These are phyloP conservation scores for Rugonectria rugulosa DNA, from an alignment of 2,329 filamentous ascomycete genomes.

Conservation along the genomic window DNA sequence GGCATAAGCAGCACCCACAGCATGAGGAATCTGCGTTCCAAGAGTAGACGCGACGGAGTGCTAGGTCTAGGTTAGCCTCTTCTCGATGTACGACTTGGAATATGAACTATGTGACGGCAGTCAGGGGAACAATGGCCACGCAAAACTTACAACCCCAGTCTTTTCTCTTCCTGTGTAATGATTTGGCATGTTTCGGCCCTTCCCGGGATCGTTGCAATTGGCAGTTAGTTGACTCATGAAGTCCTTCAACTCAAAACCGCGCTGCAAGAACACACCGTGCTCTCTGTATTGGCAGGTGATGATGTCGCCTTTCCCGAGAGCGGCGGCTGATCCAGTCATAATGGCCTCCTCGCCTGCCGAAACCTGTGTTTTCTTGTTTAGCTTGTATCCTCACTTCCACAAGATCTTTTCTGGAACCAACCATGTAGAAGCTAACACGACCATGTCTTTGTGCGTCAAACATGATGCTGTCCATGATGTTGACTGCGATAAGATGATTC, in stretches of 20 bases:
- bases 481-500: slow-evolving; percentile 41
- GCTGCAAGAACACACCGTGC: slow-evolving; percentile 82
- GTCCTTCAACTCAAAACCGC: slow-evolving; percentile 81
- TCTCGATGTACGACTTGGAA: background rate
- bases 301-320: slow-evolving; percentile 76
- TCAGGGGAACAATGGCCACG: too few species aligned
- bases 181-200: slow-evolving; percentile 89
- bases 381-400: background rate
- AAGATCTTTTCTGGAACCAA: slow-evolving; percentile 53
- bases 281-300: slow-evolving; percentile 91
- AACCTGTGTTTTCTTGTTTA: slow-evolving; percentile 1
- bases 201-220: slow-evolving; percentile 77
- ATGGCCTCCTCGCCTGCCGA: slow-evolving; percentile 84
- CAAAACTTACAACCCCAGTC: slow-evolving; percentile 71
- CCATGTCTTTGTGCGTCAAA: slow-evolving; percentile 92
- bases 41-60: slow-evolving; percentile 80
- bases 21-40: slow-evolving; percentile 84
- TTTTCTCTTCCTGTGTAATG: slow-evolving; percentile 81
- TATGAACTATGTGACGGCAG: background rate
- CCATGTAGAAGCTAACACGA: slow-evolving; percentile 90
- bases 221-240: slow-evolving; percentile 93
- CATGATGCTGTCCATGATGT: slow-evolving; percentile 92
- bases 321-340: slow-evolving; percentile 82
- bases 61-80: slow-evolving; percentile 42
- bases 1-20: slow-evolving; percentile 80